These are phyloP conservation scores for Candida maltosa DNA, from an alignment of 805 yeast species.

Conservation along the genomic window DNA sequence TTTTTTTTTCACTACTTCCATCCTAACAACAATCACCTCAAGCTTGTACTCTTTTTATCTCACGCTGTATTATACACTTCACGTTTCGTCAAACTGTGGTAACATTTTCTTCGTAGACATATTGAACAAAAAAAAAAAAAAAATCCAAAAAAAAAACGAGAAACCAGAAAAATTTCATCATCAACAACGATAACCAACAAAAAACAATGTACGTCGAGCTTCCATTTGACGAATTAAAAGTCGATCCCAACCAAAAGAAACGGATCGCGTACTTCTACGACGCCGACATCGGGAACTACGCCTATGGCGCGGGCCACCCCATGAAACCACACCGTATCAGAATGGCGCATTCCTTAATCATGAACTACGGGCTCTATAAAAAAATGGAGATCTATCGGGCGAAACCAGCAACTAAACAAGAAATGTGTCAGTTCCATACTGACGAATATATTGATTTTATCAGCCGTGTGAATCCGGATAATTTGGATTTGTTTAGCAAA, in stretches of 20 bases:
- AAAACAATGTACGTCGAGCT: constrained; percentile 36
- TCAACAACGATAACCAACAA: neutral
- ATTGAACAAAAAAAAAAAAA: neutral
- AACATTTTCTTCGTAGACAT: too few relatives aligned
- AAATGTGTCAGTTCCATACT: constrained; percentile 97
- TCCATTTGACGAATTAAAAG: constrained; percentile 44
- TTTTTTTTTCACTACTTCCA: too few relatives aligned
- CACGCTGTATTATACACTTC: too few relatives aligned
- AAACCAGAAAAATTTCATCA: neutral
- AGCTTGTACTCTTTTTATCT: too few relatives aligned
- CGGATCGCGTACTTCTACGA: constrained; percentile 44
- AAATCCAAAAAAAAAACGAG: neutral
- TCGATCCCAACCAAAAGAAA: constrained; percentile 38
- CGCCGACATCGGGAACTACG: constrained; percentile 94
- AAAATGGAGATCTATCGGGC: constrained; percentile 97
- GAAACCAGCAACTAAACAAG: constrained; percentile 96
- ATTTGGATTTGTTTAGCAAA: constrained; percentile 78
- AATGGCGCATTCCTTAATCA: constrained; percentile 95
- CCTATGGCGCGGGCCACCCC: constrained; percentile 98
- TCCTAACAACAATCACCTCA: too few relatives aligned
- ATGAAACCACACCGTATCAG: constrained; percentile 99
- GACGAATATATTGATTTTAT: constrained; percentile 95
- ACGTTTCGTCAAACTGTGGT: too few relatives aligned
- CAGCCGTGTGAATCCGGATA: constrained; percentile 88
- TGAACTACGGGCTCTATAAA: constrained; percentile 95